Evolutionary conservation across 2,329 filamentous ascomycete species (phyloP), one percentile per base, ranked within the genome.

Genomic region (Hymenoscyphus fructigenus): DNA sequence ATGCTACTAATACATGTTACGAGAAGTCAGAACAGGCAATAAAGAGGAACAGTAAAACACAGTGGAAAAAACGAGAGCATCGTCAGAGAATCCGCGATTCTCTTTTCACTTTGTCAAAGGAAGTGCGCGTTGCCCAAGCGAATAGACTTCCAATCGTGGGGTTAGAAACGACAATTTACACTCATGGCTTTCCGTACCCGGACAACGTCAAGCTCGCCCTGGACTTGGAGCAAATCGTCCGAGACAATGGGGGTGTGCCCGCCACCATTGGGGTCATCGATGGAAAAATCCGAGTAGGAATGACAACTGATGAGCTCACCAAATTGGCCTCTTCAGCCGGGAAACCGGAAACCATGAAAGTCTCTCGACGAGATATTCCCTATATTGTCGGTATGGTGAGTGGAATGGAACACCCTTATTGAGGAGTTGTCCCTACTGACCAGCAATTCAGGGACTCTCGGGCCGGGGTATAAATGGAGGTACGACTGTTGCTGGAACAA

Each of bases 161-260:
- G 17, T 84, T 99, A 4, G 95, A 99, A 78, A 93, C 92, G 1
- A 97, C 95, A 4, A 98, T 99, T 71, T 98, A 99, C 78, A 99
- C 95, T 1, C 95, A 99, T 79, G 93, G 93, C 82, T 91, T 88
- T 69, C 88, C 89, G 2, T 90, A 90, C 70, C 89, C 89, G 0
- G 85, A 90, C 32, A 92, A 91, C 71, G 79, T 90, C 50, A 88
- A 90, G 26, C 82, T 99, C 15, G 91, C 92, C 57, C 79, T 86
- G 23, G 84, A 89, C 57, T 85, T 98, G 66, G 92, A 97, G 74
- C 87, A 88, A 14, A 83, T 96, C 50, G 91, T 98, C 59, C 90
- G 95, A 57, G 81, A 83, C 50, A 85, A 93, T 77, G 95, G 95
- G 47, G 92, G 85, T 17, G 85, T 97, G 15, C 95, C 95, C 2